These are phyloP conservation scores for Fennellomyces sp. DNA, from an alignment of 371 early-diverging fungal genomes.

Conservation along the genomic window DNA sequence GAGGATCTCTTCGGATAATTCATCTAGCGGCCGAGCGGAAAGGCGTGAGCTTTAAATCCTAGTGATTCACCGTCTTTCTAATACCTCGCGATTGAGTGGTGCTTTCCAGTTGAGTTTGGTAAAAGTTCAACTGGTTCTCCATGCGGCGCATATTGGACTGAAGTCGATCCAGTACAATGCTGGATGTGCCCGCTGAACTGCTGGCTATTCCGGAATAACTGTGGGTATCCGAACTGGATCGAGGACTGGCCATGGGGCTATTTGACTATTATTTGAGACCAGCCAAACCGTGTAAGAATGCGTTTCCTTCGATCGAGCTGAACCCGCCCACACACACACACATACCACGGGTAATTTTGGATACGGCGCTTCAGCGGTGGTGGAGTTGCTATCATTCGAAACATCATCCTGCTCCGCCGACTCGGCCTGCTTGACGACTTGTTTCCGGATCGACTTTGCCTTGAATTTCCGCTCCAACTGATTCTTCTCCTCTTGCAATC, in stretches of 20 bases:
- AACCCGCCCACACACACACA: no score
- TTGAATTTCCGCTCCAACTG: conserved; percentile 36
- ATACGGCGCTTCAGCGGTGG: not conserved
- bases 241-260: conserved; percentile 29
- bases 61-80: not conserved
- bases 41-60: not conserved
- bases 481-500: conserved; percentile 37
- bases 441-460: conserved; percentile 3
- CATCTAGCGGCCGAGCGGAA: conserved; percentile 43
- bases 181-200: conserved; percentile 10
- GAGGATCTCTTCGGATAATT: conserved; percentile 75
- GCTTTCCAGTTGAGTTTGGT: conserved; percentile 69
- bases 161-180: conserved; percentile 60
- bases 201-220: conserved; percentile 6
- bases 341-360: not conserved
- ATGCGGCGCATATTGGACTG: conserved; percentile 62
- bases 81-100: conserved; percentile 66
- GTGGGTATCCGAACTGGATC: conserved; percentile 45
- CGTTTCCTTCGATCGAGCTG: no score
- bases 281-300: no score
- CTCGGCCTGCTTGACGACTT: not conserved
- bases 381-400: not conserved
- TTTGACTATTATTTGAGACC: conserved; percentile 5
- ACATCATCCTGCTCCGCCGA: not conserved
- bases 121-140: conserved; percentile 70